phyloP scores from a whole-genome alignment of 2,329 filamentous ascomycete genomes.

The Ophiostoma australiae region DNA sequence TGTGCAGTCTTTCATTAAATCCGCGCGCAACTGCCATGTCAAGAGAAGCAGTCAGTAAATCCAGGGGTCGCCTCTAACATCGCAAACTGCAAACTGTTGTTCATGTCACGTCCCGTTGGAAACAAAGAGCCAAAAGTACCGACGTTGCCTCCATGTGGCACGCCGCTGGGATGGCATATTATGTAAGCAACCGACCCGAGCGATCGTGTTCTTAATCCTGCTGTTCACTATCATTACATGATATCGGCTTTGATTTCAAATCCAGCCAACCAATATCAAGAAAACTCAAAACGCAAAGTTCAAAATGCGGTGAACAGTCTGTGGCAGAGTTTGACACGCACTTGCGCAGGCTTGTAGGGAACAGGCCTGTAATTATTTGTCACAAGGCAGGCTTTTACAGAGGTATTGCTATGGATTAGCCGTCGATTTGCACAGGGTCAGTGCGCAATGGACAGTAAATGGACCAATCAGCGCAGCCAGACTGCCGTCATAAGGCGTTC shows the following conservation, averaged over 20 bases:
- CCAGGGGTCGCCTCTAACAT: background rate
- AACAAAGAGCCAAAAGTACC: background rate
- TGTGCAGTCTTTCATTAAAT: background rate
- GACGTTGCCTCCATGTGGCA: background rate
- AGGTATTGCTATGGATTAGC: background rate
- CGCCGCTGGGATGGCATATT: background rate
- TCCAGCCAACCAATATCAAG: too few relatives aligned
- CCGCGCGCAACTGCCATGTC: too few relatives aligned
- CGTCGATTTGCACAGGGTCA: background rate
- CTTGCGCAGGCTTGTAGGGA: background rate
- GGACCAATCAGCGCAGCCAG: too few relatives aligned
- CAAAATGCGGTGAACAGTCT: conserved; percentile 7
- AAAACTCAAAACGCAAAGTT: background rate
- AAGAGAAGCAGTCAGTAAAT: background rate
- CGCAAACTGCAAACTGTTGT: background rate
- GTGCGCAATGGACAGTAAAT: background rate
- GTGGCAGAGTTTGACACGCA: background rate
- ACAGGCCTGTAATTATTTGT: conserved; percentile 3
- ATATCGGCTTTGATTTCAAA: too few relatives aligned
- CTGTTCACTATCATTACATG: too few relatives aligned
- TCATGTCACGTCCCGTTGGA: background rate
- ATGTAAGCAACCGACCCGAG: background rate
- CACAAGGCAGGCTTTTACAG: background rate
- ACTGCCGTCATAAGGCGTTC: background rate
- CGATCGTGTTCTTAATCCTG: background rate